Evolutionary conservation across 768 basidiomycete genomes (phyloP), one percentile per base, ranked within the genome.

Genomic region (Lactarius vividus): DNA sequence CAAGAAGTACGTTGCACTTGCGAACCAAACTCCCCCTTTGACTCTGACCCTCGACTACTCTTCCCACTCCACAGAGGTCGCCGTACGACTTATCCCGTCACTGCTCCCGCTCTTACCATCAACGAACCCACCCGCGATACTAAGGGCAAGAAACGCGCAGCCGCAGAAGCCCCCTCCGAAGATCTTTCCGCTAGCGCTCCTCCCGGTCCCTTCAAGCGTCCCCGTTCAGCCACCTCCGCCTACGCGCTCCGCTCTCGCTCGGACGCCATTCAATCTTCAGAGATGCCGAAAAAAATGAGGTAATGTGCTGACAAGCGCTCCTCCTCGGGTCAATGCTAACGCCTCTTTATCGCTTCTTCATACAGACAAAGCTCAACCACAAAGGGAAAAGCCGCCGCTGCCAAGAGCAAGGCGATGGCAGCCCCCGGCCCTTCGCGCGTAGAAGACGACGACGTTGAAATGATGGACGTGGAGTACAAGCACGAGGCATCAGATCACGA

Each of bases 71-170:
- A 37, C 73, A 92, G 89, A 76, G 79, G 83, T 72, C 85, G 88
- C 73, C 85, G 86, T 73, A 80, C 82, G 67, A 83, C 84, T 57
- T 77, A 79, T 54, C 77, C 78, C 72, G 68, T 75, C 72, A 69
- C 78, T 68, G 72, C 79, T 72, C 57, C 79, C 70, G 74, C 82
- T 71, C 76, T 78, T 79, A 84, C 78, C 64, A 93, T 92, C 77
- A 88, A 87, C 86, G 92, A 94, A 82, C 85, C 88, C 57, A 71
- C 79, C 3, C 83, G 82, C 73, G 91, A 93, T 78, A 77, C 77
- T 70, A 96, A 96, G 78, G 95, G 94, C 65, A 97, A 97, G 86
- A 96, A 96, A 80, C 89, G 92, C 72, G 94, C 92, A 44, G 85
- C 82, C 37, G 88, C 89, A 57, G 90, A 93, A 78, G 77, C 80